Percentiles rank a stretch among this genome's conserved stretches.
These are phyloP conservation scores for Phyllosticta paracitricarpa DNA, from an alignment of 2,329 filamentous ascomycete genomes.

Conservation along the genomic window DNA sequence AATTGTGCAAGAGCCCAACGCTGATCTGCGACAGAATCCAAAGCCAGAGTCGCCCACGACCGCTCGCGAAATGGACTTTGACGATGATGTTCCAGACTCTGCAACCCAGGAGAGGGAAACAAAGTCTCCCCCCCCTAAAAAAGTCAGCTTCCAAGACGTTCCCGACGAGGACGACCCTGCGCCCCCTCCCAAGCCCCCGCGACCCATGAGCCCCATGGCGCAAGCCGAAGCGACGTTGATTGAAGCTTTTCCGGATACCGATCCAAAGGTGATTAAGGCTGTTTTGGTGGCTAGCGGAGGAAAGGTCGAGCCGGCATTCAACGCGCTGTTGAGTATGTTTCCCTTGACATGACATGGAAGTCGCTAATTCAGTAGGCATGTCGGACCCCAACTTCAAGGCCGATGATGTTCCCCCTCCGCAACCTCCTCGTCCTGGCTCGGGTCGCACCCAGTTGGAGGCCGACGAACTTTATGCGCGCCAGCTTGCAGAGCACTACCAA, in stretches of 20 bases:
- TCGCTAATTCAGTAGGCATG: constrained; percentile 34
- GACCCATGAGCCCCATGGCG: constrained; percentile 70
- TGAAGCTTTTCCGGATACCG: constrained; percentile 86
- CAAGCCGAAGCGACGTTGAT: constrained; percentile 81
- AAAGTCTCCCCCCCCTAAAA: constrained; percentile 30
- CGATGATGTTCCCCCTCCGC: constrained; percentile 54
- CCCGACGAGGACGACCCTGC: constrained; percentile 35
- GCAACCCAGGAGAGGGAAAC: constrained; percentile 12
- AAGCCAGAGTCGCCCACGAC: constrained; percentile 44
- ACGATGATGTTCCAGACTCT: constrained; percentile 41
- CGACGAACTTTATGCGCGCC: constrained; percentile 84
- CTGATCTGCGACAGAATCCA: constrained; percentile 18
- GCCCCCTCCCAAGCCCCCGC: constrained; percentile 69
- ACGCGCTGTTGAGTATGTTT: constrained; percentile 70
- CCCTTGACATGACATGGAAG: not conserved
- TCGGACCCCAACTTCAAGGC: constrained; percentile 42
- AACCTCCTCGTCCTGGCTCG: constrained; percentile 64
- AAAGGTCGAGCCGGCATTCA: constrained; percentile 86
- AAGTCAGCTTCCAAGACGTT: constrained; percentile 37
- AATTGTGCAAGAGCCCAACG: constrained; percentile 8
- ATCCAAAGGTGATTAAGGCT: constrained; percentile 71
- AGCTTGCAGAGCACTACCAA: constrained; percentile 85
- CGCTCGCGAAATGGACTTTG: constrained; percentile 47
- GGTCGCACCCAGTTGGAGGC: constrained; percentile 74
- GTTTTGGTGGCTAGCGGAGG: constrained; percentile 79